Base-by-base conservation (phyloP, 208 protist species). In the Lotmaria passim region DNA sequence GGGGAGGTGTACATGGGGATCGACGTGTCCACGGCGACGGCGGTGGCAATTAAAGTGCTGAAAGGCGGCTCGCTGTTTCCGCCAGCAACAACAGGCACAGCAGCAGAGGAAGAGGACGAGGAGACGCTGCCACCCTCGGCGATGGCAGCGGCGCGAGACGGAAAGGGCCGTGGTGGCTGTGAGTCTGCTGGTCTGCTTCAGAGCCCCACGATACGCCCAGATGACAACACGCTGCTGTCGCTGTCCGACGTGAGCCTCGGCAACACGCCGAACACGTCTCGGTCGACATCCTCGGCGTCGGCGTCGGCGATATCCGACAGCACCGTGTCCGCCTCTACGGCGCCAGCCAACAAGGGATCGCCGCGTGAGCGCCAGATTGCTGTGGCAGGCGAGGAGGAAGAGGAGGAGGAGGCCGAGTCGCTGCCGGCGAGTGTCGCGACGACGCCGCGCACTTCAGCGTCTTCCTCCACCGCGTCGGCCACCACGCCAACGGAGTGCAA, bases 31-130 rank as follows among this genome's bases (percentile, higher is more conserved):
- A 81, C 83, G 0, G 84, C 85, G 3, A 64, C 67, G 8, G 83
- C 75, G 51, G 64, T 94, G 8, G 89, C 89, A 1, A 83, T 94
- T 50, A 94, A 94, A 47, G 83, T 94, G n/a, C 44, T 93, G 47
- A 85, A 88, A 31, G 82, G 69, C 7, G 72, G 69, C 15, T 38
- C 70, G 4, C 61, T 72, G 14, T 73, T 72, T 63, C 62, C 65
- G 33, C 30, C 43, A 46, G 30, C 69, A 41, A 17, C 43, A 26
- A 8, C 15, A 47, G 30, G 4, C 7, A 10, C 50, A 36, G 15
- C 50, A 36, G 28, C n/a, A n/a, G n/a, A n/a, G n/a, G n/a, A n/a
- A n/a, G n/a, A n/a, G n/a, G n/a, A n/a, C 15, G 41, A 46, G 41
- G 41, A 4, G 15, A 19, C 10, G 41, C 14, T n/a, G n/a, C n/a